These are phyloP conservation scores for Francoa sonchifolia DNA, from an alignment of 441 rosid genomes.

Conservation along the genomic window DNA sequence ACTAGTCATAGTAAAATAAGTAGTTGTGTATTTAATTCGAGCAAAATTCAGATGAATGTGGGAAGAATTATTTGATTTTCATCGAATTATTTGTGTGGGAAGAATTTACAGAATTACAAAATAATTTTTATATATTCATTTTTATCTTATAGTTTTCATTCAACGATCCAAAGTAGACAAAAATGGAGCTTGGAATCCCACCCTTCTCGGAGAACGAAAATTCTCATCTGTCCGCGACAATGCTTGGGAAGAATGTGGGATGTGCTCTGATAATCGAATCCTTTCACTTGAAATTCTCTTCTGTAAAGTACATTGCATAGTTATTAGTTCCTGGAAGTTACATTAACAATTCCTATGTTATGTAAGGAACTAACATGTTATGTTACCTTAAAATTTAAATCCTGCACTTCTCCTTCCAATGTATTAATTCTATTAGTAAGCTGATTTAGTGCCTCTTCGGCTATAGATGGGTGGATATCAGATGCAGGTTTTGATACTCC, in stretches of 20 bases:
- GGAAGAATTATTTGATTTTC: too few species aligned
- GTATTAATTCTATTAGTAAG: slow-evolving; percentile 42
- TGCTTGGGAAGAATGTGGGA: slow-evolving; percentile 40
- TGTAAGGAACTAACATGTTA: neutral
- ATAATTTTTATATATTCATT: too few species aligned
- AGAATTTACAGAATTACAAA: too few species aligned
- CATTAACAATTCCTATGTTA: neutral
- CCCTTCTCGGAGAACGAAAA: slow-evolving; percentile 47
- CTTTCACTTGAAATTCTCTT: slow-evolving; percentile 37
- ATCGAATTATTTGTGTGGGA: too few species aligned
- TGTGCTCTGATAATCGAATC: slow-evolving; percentile 37
- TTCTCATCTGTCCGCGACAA: slow-evolving; percentile 35
- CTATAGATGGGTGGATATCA: slow-evolving; percentile 44
- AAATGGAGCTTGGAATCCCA: slow-evolving; percentile 42
- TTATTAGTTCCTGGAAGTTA: neutral
- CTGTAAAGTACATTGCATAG: slow-evolving; percentile 24
- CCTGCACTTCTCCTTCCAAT: slow-evolving; percentile 59
- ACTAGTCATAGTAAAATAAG: too few species aligned
- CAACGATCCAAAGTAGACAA: slow-evolving; percentile 64
- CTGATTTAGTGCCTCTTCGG: slow-evolving; percentile 74
- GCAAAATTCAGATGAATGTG: too few species aligned
- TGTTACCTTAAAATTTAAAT: slow-evolving; percentile 47
- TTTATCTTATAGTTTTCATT: too few species aligned
- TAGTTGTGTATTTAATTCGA: too few species aligned
- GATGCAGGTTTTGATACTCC: slow-evolving; percentile 42